A percentile compares a stretch with the other conserved stretches of the same genome.
phyloP scores from a whole-genome alignment of 2,329 filamentous ascomycete genomes.

The Aspergillus brunneoviolaceus region DNA sequence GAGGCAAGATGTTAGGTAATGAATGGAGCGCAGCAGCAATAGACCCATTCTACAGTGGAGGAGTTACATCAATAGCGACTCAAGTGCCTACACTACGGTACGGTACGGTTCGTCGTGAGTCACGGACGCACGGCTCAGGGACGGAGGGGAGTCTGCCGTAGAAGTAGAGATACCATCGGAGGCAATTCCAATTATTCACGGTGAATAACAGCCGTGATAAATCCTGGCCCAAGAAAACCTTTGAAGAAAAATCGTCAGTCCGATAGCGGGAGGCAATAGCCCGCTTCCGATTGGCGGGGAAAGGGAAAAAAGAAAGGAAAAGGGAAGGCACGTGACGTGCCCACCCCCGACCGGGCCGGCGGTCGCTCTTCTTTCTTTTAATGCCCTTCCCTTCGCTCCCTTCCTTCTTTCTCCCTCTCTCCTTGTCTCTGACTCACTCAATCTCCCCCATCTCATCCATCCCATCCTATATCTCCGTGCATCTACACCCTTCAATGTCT shows the following conservation, averaged over 20 bases:
- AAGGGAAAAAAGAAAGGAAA: conserved; percentile 24
- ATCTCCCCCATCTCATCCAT: conserved; percentile 6
- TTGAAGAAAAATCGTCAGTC: conserved; percentile 4
- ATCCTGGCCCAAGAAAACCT: neutral
- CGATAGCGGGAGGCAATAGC: conserved; percentile 20
- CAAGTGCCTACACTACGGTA: neutral
- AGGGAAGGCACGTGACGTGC: conserved; percentile 32
- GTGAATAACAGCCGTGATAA: conserved; percentile 2
- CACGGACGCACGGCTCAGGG: neutral
- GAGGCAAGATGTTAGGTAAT: neutral
- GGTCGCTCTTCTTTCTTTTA: conserved; percentile 14
- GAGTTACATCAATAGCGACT: conserved; percentile 4
- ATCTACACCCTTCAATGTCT: conserved; percentile 23
- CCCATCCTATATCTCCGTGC: conserved; percentile 4
- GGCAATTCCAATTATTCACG: conserved; percentile 2
- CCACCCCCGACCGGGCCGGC: conserved; percentile 23
- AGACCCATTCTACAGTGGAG: neutral
- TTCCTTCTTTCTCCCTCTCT: conserved; percentile 8
- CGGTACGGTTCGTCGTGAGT: neutral
- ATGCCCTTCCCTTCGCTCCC: conserved; percentile 11
- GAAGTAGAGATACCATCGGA: neutral
- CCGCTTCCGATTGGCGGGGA: conserved; percentile 27
- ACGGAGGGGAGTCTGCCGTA: neutral
- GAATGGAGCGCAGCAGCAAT: neutral
- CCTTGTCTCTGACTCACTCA: conserved; percentile 8